Conservation (phyloP, 2,329 filamentous ascomycete genomes). For the Stagonosporopsis vannaccii region DNA sequence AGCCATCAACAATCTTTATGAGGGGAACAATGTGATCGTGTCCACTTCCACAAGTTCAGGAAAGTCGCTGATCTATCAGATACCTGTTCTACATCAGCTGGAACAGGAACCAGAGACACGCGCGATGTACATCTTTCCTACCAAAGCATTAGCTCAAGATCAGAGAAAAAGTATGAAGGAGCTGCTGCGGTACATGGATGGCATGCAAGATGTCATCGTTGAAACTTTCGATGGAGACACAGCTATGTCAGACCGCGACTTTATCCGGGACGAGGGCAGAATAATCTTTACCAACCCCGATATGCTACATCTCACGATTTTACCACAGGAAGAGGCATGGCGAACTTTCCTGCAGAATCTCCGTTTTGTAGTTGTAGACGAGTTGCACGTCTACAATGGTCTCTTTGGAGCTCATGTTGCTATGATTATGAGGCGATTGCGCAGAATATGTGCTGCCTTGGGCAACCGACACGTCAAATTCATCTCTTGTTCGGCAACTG, state of each 20-base stretch:
- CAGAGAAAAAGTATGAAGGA: conserved; percentile 89
- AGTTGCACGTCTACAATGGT: conserved; percentile 96
- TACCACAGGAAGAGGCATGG: conserved; percentile 92
- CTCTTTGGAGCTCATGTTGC: conserved; percentile 93
- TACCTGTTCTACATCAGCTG: conserved; percentile 86
- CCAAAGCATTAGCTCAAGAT: conserved; percentile 94
- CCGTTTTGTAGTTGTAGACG: conserved; percentile 82
- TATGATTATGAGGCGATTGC: conserved; percentile 88
- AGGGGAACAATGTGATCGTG: conserved; percentile 87
- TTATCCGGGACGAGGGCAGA: conserved; percentile 84
- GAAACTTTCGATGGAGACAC: conserved; percentile 98
- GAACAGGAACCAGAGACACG: conserved; percentile 78
- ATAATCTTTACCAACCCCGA: conserved; percentile 98
- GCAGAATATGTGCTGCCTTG: conserved; percentile 86
- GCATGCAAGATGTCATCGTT: conserved; percentile 76
- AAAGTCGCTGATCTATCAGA: conserved; percentile 97
- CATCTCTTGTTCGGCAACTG: conserved; percentile 94
- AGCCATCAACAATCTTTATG: conserved; percentile 86
- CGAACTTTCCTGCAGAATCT: conserved; percentile 86
- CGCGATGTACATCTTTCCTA: conserved; percentile 98
- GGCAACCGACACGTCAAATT: conserved; percentile 88
- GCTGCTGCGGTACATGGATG: conserved; percentile 80
- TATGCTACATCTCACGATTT: conserved; percentile 93
- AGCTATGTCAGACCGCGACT: conserved; percentile 76
- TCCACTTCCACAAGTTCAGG: conserved; percentile 95